These are phyloP conservation scores for Coniferiporia weirii DNA, from an alignment of 1,284 basidiomycete species.

Conservation along the genomic window DNA sequence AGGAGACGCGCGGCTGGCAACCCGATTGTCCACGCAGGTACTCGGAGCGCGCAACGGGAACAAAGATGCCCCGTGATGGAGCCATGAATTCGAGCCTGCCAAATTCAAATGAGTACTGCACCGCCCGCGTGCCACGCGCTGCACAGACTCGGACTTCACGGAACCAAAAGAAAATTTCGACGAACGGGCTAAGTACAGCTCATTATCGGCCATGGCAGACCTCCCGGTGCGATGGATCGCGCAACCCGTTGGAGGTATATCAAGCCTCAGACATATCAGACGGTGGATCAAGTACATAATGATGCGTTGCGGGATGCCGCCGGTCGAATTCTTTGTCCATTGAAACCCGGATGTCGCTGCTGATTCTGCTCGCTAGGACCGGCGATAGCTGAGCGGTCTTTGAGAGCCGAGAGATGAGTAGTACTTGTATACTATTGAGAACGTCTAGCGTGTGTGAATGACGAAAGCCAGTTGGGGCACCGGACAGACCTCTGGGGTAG, in stretches of 20 bases:
- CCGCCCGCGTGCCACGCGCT: neutral
- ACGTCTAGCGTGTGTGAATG: no score
- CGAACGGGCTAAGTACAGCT: neutral
- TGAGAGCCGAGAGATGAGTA: no score
- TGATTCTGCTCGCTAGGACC: no score
- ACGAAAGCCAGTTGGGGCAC: no score
- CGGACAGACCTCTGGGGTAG: no score
- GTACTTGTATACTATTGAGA: no score
- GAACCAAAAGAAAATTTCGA: neutral
- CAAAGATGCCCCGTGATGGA: slow-evolving; percentile 9
- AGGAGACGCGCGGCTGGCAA: no score
- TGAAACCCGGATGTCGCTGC: neutral
- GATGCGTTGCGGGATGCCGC: neutral
- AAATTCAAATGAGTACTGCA: neutral
- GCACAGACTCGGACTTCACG: neutral
- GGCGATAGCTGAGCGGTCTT: no score
- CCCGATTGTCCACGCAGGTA: neutral
- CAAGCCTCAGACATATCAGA: neutral
- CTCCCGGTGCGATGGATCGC: neutral
- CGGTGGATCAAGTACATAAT: neutral
- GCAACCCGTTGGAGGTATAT: neutral
- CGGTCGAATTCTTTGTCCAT: neutral
- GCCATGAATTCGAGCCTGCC: neutral
- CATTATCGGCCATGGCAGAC: neutral
- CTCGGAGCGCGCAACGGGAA: slow-evolving; percentile 7